Percentiles rank a stretch among this genome's conserved stretches.
Conservation (phyloP, 2,329 filamentous ascomycete genomes). For the Pyrenochaeta sp. region DNA sequence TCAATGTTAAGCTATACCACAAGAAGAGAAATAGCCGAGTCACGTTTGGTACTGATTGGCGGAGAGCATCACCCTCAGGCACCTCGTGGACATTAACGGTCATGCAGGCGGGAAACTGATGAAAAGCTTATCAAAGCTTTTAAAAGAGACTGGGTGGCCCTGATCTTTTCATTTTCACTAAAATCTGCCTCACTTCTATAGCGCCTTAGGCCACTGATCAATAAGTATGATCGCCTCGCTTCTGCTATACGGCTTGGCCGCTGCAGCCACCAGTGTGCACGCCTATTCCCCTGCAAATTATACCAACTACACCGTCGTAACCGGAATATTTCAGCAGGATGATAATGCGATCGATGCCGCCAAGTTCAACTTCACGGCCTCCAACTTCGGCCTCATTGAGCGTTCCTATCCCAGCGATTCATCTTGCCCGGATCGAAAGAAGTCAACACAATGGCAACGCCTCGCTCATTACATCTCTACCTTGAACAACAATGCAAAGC, state of each 20-base stretch:
- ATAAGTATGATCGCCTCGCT: conserved; percentile 26
- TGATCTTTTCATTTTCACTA: not conserved
- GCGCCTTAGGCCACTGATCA: not conserved
- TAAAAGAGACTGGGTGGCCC: conserved; percentile 9
- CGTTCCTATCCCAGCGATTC: conserved; percentile 67
- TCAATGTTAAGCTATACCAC: conserved; percentile 7
- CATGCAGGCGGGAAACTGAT: conserved; percentile 1
- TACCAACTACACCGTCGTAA: conserved; percentile 68
- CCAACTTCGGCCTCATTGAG: conserved; percentile 73
- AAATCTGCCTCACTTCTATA: not conserved
- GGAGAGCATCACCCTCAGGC: conserved; percentile 4
- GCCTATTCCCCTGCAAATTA: conserved; percentile 38
- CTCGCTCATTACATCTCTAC: conserved; percentile 66
- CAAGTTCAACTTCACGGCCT: conserved; percentile 57
- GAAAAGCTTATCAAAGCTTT: conserved; percentile 7
- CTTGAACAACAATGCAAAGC: conserved; percentile 60
- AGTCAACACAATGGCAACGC: conserved; percentile 70
- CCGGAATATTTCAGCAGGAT: conserved; percentile 72
- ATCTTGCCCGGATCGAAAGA: conserved; percentile 42
- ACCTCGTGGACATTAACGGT: not conserved
- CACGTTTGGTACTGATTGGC: conserved; percentile 40
- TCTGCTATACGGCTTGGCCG: conserved; percentile 24
- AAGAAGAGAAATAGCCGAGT: conserved; percentile 19
- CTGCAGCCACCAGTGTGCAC: conserved; percentile 20
- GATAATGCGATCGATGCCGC: conserved; percentile 63